phyloP scores from a whole-genome alignment of 768 basidiomycete species.

The Phlegmacium glaucopus region DNA sequence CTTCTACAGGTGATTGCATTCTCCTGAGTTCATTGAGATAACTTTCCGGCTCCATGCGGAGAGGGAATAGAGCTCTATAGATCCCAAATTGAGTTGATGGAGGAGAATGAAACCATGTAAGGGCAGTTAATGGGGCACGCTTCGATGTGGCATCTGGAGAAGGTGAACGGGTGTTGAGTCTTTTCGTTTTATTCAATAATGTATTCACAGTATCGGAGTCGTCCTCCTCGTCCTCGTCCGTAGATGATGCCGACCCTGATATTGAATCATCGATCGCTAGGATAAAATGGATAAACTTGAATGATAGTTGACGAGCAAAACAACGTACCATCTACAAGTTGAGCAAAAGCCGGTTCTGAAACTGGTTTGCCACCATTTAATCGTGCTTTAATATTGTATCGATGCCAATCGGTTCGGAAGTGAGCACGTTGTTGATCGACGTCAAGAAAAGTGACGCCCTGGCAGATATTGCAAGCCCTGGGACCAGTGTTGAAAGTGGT shows the following conservation, averaged over 20 bases:
- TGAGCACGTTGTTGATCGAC: slow-evolving; percentile 83
- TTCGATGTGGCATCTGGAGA: slow-evolving; percentile 36
- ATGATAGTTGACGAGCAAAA: neutral
- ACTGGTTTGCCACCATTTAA: slow-evolving; percentile 62
- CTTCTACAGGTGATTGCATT: slow-evolving; percentile 54
- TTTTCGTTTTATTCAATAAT: slow-evolving; percentile 62
- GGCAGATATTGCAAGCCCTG: slow-evolving; percentile 69
- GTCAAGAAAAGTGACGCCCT: slow-evolving; percentile 63
- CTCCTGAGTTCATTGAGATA: slow-evolving; percentile 60
- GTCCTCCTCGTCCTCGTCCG: slow-evolving; percentile 45
- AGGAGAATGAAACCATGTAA: slow-evolving; percentile 89
- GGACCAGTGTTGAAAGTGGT: slow-evolving; percentile 35
- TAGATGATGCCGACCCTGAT: slow-evolving; percentile 87
- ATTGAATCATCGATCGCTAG: slow-evolving; percentile 73
- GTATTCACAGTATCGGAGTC: slow-evolving; percentile 65
- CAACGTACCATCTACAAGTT: slow-evolving; percentile 74
- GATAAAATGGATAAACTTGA: neutral
- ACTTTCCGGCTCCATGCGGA: slow-evolving; percentile 34
- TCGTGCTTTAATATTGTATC: slow-evolving; percentile 90
- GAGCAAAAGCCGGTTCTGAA: slow-evolving; percentile 66
- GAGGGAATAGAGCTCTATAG: slow-evolving; percentile 74
- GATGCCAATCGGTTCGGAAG: slow-evolving; percentile 96
- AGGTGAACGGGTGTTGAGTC: slow-evolving; percentile 37
- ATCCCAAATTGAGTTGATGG: slow-evolving; percentile 88
- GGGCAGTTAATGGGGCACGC: slow-evolving; percentile 51